phyloP scores from a whole-genome alignment of 2,329 filamentous ascomycete genomes.

The Neurospora crassa region DNA sequence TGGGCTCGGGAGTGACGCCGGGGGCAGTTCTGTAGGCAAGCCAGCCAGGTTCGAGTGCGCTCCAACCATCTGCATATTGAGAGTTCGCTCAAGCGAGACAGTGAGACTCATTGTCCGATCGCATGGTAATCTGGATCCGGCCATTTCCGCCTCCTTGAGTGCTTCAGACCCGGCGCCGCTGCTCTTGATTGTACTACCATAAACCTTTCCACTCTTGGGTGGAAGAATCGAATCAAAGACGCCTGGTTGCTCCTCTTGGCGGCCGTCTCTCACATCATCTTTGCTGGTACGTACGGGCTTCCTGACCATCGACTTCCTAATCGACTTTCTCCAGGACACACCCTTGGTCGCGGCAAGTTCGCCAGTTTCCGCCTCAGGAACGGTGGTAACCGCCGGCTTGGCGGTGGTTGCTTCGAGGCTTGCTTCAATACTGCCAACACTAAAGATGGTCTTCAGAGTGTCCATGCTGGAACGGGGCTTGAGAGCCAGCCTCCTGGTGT shows the following conservation, averaged over 20 bases:
- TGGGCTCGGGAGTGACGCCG: conserved; percentile 19
- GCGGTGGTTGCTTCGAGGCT: conserved; percentile 17
- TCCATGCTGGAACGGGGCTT: conserved; percentile 35
- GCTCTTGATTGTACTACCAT: conserved; percentile 13
- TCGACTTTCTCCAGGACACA: conserved; percentile 16
- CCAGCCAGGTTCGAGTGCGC: conserved; percentile 4
- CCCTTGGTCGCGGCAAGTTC: conserved; percentile 10
- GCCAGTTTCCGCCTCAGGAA: conserved; percentile 1
- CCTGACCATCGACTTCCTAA: conserved; percentile 23
- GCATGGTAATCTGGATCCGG: not conserved
- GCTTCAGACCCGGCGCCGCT: conserved; percentile 14
- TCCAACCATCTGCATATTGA: conserved; percentile 13
- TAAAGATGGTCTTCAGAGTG: conserved; percentile 40
- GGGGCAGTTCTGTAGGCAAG: conserved; percentile 9
- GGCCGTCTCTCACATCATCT: conserved; percentile 4
- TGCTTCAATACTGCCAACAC: conserved; percentile 36
- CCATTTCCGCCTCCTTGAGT: not conserved
- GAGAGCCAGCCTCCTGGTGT: conserved; percentile 27
- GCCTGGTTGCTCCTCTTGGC: not conserved
- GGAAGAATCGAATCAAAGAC: conserved; percentile 11
- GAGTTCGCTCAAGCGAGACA: conserved; percentile 19
- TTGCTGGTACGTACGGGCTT: conserved; percentile 22
- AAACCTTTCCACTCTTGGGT: conserved; percentile 15
- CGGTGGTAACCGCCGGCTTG: conserved; percentile 6
- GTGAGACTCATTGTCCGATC: conserved; percentile 25